These are phyloP conservation scores for Solanum habrochaites DNA, from an alignment of 257 asterid genomes.

Conservation along the genomic window DNA sequence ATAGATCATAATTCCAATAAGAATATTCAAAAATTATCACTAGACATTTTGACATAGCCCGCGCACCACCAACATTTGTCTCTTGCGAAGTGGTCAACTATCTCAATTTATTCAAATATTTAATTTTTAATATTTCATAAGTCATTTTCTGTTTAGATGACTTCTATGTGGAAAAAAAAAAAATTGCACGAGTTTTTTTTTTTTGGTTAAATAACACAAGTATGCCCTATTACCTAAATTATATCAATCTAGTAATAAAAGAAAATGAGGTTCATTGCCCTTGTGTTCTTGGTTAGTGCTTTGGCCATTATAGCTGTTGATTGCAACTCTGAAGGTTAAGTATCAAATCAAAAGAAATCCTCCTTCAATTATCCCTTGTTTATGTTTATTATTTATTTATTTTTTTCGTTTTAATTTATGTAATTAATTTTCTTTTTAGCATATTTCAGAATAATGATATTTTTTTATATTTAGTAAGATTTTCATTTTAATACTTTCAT, in stretches of 20 bases:
- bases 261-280: conserved; percentile 2
- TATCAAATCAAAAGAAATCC: too few relatives aligned
- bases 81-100: background rate
- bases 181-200: too few relatives aligned
- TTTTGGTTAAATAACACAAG: too few relatives aligned
- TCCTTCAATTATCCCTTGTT: background rate
- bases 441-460: background rate
- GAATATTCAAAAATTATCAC: background rate
- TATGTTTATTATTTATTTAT: background rate
- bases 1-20: too few relatives aligned
- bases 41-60: background rate
- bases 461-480: background rate
- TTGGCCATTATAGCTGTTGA: conserved; percentile 6
- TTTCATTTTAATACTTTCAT: background rate
- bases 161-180: background rate
- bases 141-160: background rate
- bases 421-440: background rate
- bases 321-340: background rate
- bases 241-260: background rate
- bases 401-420: background rate
- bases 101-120: background rate
- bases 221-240: too few relatives aligned
- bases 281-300: conserved; percentile 6
- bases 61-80: background rate
- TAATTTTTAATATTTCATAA: background rate